A percentile compares a stretch with the other conserved stretches of the same genome.
These are phyloP conservation scores for Fraxinus greggii DNA, from an alignment of 305 asterid genomes.

Conservation along the genomic window DNA sequence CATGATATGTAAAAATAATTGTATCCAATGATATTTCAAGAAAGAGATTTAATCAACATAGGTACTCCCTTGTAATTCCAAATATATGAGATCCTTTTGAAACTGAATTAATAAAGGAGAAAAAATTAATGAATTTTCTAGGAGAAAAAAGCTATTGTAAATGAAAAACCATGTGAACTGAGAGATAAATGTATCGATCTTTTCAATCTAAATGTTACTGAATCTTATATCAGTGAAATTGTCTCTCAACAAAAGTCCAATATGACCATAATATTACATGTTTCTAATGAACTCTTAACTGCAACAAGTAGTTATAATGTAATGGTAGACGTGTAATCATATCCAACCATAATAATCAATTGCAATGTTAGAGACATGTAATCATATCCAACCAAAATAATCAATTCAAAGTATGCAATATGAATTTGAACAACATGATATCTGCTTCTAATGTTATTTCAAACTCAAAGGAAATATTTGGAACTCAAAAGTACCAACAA, in stretches of 20 bases:
- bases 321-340: neutral
- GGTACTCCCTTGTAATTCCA: neutral
- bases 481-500: neutral
- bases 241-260: neutral
- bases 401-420: neutral
- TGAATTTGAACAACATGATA: neutral
- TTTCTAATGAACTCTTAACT: neutral
- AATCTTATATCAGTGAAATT: neutral
- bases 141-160: neutral
- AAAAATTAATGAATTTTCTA: neutral
- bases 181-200: neutral
- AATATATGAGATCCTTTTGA: neutral
- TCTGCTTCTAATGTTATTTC: neutral
- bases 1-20: neutral
- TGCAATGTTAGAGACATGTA: neutral
- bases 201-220: neutral
- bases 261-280: neutral
- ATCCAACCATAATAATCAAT: neutral
- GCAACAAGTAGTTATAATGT: neutral
- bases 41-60: neutral
- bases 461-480: neutral
- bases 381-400: neutral
- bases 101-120: neutral
- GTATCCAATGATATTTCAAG: neutral
- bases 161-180: neutral